phyloP scores from a whole-genome alignment of 495 filamentous ascomycete species.

The Penicillium bialowiezense region DNA sequence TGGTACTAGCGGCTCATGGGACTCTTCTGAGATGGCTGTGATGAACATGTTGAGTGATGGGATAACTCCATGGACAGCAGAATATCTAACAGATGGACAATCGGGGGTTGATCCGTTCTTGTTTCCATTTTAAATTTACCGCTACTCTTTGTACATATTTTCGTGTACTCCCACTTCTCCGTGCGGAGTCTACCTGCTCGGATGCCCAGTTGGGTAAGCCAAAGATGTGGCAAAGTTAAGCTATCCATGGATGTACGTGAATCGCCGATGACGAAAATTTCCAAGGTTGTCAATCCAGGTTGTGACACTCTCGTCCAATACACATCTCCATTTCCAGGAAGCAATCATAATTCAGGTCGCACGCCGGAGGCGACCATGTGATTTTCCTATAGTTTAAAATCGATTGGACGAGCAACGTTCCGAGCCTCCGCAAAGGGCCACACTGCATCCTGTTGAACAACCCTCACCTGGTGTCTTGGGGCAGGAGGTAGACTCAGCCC shows the following conservation, averaged over 20 bases:
- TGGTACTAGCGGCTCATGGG: constrained; percentile 7
- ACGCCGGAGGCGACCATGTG: not conserved
- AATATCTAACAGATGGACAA: constrained; percentile 21
- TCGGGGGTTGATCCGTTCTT: constrained; percentile 18
- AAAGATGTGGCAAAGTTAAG: too few species aligned
- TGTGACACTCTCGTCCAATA: not conserved
- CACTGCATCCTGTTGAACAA: not conserved
- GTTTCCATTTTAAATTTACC: constrained; percentile 16
- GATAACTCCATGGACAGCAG: constrained; percentile 16
- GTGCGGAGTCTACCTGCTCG: too few species aligned
- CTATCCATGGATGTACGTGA: too few species aligned
- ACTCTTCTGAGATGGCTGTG: constrained; percentile 13
- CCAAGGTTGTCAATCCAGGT: not conserved
- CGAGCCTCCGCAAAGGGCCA: not conserved
- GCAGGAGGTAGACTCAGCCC: too few species aligned
- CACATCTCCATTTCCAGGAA: not conserved
- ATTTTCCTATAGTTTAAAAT: too few species aligned
- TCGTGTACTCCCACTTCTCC: too few species aligned
- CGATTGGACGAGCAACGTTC: not conserved
- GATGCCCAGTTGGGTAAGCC: too few species aligned
- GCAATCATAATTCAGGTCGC: not conserved
- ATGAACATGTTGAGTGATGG: constrained; percentile 18
- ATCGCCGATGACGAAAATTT: too few species aligned
- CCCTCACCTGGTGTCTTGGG: not conserved
- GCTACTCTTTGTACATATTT: not conserved